Conservation (phyloP, 164 flowering plant genomes). For the Tinospora cordifolia region DNA sequence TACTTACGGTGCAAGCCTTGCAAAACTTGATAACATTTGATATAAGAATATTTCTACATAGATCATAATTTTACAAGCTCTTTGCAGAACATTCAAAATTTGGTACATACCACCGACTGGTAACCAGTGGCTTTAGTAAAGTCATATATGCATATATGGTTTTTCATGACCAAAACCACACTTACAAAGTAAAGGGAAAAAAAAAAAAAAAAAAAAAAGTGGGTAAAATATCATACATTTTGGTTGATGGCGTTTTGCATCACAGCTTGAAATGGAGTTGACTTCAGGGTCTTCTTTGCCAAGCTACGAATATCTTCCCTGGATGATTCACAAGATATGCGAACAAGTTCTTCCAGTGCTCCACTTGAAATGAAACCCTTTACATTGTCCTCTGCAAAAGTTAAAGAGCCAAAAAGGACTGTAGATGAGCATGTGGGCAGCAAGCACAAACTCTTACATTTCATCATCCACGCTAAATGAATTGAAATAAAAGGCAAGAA, state of each 20-base stretch:
- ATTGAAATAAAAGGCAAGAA: background rate
- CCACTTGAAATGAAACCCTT: constrained; percentile 48
- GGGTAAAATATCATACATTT: background rate
- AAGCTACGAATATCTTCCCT: constrained; percentile 78
- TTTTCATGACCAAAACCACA: background rate
- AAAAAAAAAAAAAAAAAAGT: no score
- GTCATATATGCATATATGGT: background rate
- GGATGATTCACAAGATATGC: constrained; percentile 53
- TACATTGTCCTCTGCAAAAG: constrained; percentile 60
- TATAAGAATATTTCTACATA: no score
- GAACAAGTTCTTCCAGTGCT: constrained; percentile 41
- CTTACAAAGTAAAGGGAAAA: background rate
- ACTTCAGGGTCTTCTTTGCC: constrained; percentile 57
- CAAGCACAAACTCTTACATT: background rate
- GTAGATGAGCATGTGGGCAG: constrained; percentile 1
- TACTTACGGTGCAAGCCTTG: no score
- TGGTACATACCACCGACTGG: no score
- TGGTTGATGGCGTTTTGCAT: constrained; percentile 10
- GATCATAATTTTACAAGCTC: no score
- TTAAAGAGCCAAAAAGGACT: background rate
- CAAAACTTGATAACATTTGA: no score
- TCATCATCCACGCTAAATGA: background rate
- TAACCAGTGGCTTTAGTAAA: no score
- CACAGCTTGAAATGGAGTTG: constrained; percentile 33
- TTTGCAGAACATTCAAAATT: no score